These are phyloP conservation scores for Serendipita vermifera DNA, from an alignment of 768 basidiomycete species.

Conservation along the genomic window DNA sequence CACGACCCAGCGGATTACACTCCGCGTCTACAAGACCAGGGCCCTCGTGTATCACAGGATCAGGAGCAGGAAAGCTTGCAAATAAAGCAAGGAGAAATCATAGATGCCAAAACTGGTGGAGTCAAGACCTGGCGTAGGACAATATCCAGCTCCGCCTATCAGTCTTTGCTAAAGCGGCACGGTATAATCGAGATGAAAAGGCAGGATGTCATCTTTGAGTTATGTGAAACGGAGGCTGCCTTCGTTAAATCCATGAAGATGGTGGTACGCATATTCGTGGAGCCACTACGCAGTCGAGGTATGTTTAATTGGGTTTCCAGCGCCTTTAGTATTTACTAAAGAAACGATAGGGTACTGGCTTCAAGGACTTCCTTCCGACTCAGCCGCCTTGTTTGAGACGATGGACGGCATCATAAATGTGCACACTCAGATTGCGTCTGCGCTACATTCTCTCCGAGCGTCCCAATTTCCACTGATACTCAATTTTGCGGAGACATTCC, in stretches of 20 bases:
- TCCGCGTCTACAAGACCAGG: no score
- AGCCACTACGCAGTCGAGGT: conserved; percentile 61
- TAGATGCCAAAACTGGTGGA: no score
- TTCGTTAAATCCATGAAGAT: conserved; percentile 55
- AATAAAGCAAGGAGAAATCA: no score
- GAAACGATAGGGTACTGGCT: background rate
- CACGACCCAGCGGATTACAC: no score
- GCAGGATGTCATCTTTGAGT: conserved; percentile 54
- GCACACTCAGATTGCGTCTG: conserved; percentile 48
- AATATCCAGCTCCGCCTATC: conserved; percentile 24
- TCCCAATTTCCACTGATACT: conserved; percentile 34
- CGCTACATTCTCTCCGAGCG: conserved; percentile 32
- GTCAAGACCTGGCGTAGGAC: conserved; percentile 25
- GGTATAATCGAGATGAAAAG: conserved; percentile 44
- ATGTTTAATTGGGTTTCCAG: conserved; percentile 63
- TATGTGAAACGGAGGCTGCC: conserved; percentile 51
- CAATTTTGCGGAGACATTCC: conserved; percentile 45
- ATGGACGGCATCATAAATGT: conserved; percentile 74
- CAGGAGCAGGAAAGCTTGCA: no score
- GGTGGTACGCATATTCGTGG: conserved; percentile 59
- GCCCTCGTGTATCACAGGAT: no score
- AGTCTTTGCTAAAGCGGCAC: conserved; percentile 27
- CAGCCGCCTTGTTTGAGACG: conserved; percentile 72
- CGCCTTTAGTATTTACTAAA: no score
- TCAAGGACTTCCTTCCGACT: conserved; percentile 40